Conservation (phyloP, 148 eudicot genomes). For the Polygonum aviculare region DNA sequence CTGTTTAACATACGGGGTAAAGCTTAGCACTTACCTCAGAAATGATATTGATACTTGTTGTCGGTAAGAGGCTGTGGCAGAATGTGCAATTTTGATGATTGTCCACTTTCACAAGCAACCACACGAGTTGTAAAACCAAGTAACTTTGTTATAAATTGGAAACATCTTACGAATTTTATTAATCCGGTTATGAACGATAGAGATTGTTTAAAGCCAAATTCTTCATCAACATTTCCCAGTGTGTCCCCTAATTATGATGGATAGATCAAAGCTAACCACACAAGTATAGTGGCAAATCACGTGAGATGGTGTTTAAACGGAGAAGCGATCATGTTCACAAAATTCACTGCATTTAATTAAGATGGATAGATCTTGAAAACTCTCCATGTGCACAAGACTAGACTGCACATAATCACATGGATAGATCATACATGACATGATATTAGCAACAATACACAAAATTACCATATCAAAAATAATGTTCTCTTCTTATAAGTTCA, state of each 20-base stretch:
- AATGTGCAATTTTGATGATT: background rate
- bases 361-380: background rate
- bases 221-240: background rate
- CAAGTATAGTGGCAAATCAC: background rate
- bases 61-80: background rate
- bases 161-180: no score
- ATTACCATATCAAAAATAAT: no score
- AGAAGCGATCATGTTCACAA: background rate
- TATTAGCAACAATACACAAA: background rate
- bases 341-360: background rate
- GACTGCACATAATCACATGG: constrained; percentile 1
- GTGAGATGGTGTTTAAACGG: background rate
- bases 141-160: no score
- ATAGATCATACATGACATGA: background rate
- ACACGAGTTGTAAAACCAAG: background rate
- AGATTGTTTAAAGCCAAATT: no score
- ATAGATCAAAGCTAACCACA: background rate
- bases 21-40: no score
- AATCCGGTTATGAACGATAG: background rate
- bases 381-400: constrained; percentile 1
- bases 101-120: background rate
- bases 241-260: background rate
- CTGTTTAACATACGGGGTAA: no score
- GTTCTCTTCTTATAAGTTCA: no score
- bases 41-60: background rate